Evolutionary conservation across 805 yeast species (phyloP).

Genomic region (Metschnikowia bowlesiae): DNA sequence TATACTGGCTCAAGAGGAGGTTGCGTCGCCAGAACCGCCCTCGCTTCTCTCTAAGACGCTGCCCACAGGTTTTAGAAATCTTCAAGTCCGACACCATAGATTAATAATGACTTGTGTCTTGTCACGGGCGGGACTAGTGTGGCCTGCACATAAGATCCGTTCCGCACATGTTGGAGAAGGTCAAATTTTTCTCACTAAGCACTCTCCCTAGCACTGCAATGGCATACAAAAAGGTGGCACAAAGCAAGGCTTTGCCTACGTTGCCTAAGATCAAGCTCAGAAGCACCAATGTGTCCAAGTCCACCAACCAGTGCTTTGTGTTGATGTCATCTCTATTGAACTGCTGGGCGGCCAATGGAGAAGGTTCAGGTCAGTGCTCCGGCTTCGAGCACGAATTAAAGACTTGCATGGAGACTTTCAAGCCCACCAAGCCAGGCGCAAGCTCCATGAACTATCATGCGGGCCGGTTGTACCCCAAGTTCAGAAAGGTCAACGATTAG

Average conservation of each 20-base stretch:
- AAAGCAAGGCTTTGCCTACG: constrained; percentile 53
- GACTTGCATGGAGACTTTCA: constrained; percentile 57
- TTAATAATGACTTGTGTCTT: neutral
- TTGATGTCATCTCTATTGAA: constrained; percentile 79
- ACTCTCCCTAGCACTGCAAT: constrained; percentile 17
- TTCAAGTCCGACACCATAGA: neutral
- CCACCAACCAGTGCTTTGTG: constrained; percentile 70
- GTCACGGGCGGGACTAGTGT: neutral
- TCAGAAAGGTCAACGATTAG: constrained; percentile 41
- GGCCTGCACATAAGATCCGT: neutral
- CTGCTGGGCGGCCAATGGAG: constrained; percentile 97
- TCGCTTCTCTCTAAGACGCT: neutral
- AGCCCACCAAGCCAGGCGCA: constrained; percentile 36
- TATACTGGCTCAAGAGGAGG: constrained; percentile 26
- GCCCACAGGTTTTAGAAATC: neutral
- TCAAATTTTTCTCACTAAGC: constrained; percentile 6
- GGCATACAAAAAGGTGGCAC: constrained; percentile 43
- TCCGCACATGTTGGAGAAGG: neutral
- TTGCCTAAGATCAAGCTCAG: constrained; percentile 69
- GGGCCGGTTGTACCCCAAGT: constrained; percentile 50
- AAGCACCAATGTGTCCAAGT: constrained; percentile 53
- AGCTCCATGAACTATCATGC: constrained; percentile 55
- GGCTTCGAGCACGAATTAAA: constrained; percentile 66
- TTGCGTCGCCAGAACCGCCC: constrained; percentile 1
- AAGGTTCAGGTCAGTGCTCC: constrained; percentile 66